Conservation (phyloP, 2,329 filamentous ascomycete species). For the Ophiocordyceps unilateralis region DNA sequence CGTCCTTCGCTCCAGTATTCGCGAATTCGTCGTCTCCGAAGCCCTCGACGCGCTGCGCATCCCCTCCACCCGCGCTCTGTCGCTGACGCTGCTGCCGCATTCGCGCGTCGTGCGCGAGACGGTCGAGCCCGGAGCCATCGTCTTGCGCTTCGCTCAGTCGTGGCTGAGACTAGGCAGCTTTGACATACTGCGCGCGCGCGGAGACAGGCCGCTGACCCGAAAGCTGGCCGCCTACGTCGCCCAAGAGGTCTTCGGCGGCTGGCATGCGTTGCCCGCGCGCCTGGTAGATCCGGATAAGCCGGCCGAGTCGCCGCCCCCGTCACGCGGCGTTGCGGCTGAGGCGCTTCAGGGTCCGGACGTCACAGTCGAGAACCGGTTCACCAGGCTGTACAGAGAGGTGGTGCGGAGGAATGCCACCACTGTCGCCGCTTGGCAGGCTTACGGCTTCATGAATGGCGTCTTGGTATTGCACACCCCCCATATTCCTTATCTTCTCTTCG, state of each 20-base stretch:
- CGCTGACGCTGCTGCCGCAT: constrained; percentile 60
- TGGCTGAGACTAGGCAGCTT: constrained; percentile 95
- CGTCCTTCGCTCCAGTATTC: constrained; percentile 78
- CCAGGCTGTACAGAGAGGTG: constrained; percentile 75
- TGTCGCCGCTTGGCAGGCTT: constrained; percentile 90
- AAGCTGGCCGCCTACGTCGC: constrained; percentile 67
- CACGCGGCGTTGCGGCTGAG: constrained; percentile 35
- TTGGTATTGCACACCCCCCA: too few relatives aligned
- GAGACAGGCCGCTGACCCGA: constrained; percentile 58
- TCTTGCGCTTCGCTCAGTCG: constrained; percentile 74
- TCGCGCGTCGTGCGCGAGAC: constrained; percentile 60
- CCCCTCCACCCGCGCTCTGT: constrained; percentile 71
- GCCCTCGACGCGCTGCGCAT: constrained; percentile 71
- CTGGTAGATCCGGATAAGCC: constrained; percentile 33
- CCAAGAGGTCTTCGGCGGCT: constrained; percentile 75
- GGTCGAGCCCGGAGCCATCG: constrained; percentile 80
- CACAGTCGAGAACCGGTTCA: constrained; percentile 68
- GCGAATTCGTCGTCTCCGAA: constrained; percentile 89
- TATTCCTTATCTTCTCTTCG: neutral
- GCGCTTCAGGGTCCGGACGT: constrained; percentile 50
- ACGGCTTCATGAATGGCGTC: constrained; percentile 98
- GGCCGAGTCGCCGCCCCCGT: constrained; percentile 21
- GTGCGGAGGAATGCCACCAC: constrained; percentile 70
- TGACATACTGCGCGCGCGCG: constrained; percentile 70
- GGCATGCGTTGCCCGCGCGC: constrained; percentile 61